Evolutionary conservation across 1,284 basidiomycete species (phyloP), one percentile per base, ranked within the genome.

Genomic region (Mycena citricolor): DNA sequence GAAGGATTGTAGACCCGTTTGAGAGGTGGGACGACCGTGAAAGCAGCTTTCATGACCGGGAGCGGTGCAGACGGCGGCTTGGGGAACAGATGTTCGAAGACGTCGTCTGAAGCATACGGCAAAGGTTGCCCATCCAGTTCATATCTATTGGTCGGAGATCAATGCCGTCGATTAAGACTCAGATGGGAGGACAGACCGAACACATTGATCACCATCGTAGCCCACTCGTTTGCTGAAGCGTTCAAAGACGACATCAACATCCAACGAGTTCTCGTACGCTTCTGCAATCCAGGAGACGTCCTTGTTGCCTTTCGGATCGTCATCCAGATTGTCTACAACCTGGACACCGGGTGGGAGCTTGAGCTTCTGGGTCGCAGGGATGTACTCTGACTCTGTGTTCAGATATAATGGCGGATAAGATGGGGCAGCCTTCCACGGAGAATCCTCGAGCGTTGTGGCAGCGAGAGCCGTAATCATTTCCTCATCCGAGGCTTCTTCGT

Each of bases 171-270:
- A 16, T 23, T 12, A 34, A 14, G 8, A 13, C 29, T 38, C 16
- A 19, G 23, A 44, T 39, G 14, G 39, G 23, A 38, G 28, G 12
- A 62, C 71, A 43, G 39, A 88, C 88, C 90, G 73, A 32, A 93
- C 68, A 58, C 89, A 90, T 58, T 93, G 90, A 50, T 83, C 74
- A 24, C 81, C 79, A 57, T 86, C 81, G 52, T 74, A 71, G 26
- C 66, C 72, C 10, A 86, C 79, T 21, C 87, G 73, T 58, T 79
- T 78, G 38, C 76, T 79, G 60, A 93, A 93, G n/a, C 77, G 72
- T 53, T 89, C 81, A 60, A 93, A 93, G 2, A 86, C 76, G 36
- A 78, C 76, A 61, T 93, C 90, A 22, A 86, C 70, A 23, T 85
- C 72, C 41, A 85, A 60, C 24, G 86, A 86, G 58, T 86, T 81